Evolutionary conservation across 805 yeast genomes (phyloP).

Genomic region (Sugiyamaella boreocaroliniensis): DNA sequence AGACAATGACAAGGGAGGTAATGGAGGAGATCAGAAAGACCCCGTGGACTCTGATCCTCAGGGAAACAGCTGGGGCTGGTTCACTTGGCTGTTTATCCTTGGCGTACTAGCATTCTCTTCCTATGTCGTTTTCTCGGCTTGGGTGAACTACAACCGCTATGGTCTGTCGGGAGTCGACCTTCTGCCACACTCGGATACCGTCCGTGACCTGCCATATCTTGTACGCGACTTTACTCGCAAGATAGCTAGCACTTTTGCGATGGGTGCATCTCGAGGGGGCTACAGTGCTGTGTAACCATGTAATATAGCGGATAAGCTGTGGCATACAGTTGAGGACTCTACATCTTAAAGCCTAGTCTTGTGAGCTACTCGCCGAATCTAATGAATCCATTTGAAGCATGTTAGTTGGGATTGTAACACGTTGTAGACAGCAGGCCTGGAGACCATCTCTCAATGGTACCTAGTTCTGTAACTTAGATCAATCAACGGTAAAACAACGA

Average conservation of each 20-base stretch:
- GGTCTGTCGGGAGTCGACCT: slow-evolving; percentile 57
- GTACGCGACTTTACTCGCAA: slow-evolving; percentile 68
- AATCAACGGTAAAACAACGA: too few relatives aligned
- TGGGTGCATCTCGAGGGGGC: slow-evolving; percentile 64
- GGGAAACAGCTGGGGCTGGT: slow-evolving; percentile 63
- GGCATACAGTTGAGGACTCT: too few relatives aligned
- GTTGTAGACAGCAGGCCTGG: too few relatives aligned
- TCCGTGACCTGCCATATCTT: slow-evolving; percentile 67
- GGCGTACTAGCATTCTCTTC: slow-evolving; percentile 62
- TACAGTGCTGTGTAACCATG: slow-evolving; percentile 75
- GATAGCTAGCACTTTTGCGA: slow-evolving; percentile 60
- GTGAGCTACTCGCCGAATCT: too few relatives aligned
- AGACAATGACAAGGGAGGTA: slow-evolving; percentile 23
- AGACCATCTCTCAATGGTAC: too few relatives aligned
- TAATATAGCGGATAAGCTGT: background rate
- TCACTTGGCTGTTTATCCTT: slow-evolving; percentile 77
- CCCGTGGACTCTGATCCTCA: slow-evolving; percentile 11
- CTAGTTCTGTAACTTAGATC: too few relatives aligned
- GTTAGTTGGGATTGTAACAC: too few relatives aligned
- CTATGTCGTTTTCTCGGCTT: slow-evolving; percentile 66
- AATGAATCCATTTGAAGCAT: too few relatives aligned
- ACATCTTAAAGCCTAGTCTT: too few relatives aligned
- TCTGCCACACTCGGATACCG: slow-evolving; percentile 35
- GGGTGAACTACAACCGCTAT: slow-evolving; percentile 67
- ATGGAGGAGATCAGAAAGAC: slow-evolving; percentile 27